Conservation (phyloP, 1,284 basidiomycete species). For the Ustilago loliicola region DNA sequence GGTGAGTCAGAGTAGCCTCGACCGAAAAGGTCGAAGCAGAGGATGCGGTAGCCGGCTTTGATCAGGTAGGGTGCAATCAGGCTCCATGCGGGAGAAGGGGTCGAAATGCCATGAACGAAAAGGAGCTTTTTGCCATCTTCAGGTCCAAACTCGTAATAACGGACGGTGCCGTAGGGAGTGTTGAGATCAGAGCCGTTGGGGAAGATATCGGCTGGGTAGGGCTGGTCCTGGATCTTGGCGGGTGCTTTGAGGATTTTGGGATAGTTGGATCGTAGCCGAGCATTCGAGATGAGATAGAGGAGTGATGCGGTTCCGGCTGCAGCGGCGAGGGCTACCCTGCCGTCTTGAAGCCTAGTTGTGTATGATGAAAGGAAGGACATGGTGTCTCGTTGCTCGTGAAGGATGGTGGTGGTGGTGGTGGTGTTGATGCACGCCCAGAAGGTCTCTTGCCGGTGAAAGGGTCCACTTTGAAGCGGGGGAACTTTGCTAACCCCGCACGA, state of each 20-base stretch:
- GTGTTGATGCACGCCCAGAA: neutral
- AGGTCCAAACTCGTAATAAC: constrained; percentile 60
- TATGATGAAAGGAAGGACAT: constrained; percentile 33
- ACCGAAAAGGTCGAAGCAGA: constrained; percentile 52
- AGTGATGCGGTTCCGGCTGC: constrained; percentile 44
- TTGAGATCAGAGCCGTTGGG: constrained; percentile 41
- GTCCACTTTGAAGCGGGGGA: constrained; percentile 11
- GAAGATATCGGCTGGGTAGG: constrained; percentile 45
- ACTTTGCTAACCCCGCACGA: constrained; percentile 1
- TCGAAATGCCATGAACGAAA: constrained; percentile 64
- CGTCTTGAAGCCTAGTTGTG: constrained; percentile 25
- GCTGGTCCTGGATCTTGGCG: constrained; percentile 35
- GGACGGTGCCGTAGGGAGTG: constrained; percentile 45
- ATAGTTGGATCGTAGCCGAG: constrained; percentile 35
- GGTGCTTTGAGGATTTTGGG: constrained; percentile 49
- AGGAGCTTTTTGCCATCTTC: constrained; percentile 61
- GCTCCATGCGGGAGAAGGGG: constrained; percentile 47
- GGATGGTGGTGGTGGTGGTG: constrained; percentile 8
- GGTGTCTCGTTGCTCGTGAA: neutral
- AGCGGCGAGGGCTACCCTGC: constrained; percentile 31
- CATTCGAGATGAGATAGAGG: constrained; percentile 30
- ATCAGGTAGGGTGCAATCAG: constrained; percentile 32
- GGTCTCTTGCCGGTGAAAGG: neutral
- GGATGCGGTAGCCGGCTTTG: constrained; percentile 51
- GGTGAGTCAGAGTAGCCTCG: constrained; percentile 53